Base-by-base conservation (phyloP, 805 yeast genomes). In the Lachancea dasiensis region DNA sequence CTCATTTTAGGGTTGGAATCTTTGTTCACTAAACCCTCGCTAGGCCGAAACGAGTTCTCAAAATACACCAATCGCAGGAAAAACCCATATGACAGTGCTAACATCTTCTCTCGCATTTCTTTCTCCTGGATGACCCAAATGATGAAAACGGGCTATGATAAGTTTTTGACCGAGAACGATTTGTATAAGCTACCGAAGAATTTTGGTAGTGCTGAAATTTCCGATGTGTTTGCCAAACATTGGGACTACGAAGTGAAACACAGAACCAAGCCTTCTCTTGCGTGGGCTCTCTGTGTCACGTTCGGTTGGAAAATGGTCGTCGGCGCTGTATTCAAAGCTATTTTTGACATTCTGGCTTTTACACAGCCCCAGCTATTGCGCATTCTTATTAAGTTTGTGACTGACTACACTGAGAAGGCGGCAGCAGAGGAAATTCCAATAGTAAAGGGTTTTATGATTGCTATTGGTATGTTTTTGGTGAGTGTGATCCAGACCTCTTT, bases 91-190 rank as follows among this genome's bases (percentile, higher is more conserved):
- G 68, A 65, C 45, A 51, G 56, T 14, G 72, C 73, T 2, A 79
- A 89, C 55, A 64, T 87, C 11, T 75, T 90, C 46, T 81, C 95
- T 2, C 68, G 74, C 36, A 65, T 90, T 36, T 80, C 95, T 0
- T 90, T 92, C 58, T 65, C 79, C 19, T 92, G 98, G 97, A 86
- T 92, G 95, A 78, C 86, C 15, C 77, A 73, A 1, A 65, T 92
- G 51, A 86, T 92, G 80, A 73, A 65, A 48, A 75, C 75, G 37
- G 97, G 97, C 11, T 82, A 81, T 51, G 64, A 69, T 28, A 75
- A 75, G 43, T 64, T 49, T 43, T 76, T 78, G 50, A 59, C 53
- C 45, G 60, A 73, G 48, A 60, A 65, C 2, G 97, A 90, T 60
- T 72, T 90, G 43, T 96, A 95, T 13, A 72, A 75, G 13, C 72